These are phyloP conservation scores for Forsythia suspensa DNA, from an alignment of 257 asterid genomes.

Conservation along the genomic window DNA sequence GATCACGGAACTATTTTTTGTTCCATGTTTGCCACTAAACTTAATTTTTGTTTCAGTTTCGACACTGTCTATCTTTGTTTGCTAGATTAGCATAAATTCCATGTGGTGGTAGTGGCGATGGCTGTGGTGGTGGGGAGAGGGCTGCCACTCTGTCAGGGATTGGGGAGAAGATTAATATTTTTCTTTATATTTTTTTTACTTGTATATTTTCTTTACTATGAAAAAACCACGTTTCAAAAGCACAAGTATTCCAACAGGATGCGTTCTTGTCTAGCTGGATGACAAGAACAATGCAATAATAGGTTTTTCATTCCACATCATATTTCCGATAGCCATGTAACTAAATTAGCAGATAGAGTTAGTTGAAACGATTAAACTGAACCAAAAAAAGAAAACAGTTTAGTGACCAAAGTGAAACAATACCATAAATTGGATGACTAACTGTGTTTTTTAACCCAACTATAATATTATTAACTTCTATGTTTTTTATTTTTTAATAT, in stretches of 20 bases:
- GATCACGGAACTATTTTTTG: neutral
- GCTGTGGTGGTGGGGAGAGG: neutral
- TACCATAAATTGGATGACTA: neutral
- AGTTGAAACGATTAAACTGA: neutral
- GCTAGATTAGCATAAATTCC: neutral
- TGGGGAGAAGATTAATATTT: neutral
- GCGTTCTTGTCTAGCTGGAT: neutral
- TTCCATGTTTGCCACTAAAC: neutral
- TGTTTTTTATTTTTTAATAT: too few species aligned
- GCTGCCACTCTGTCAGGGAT: neutral
- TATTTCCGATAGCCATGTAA: neutral
- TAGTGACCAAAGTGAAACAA: neutral
- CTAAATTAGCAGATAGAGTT: neutral
- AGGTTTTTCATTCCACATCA: neutral
- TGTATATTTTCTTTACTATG: neutral
- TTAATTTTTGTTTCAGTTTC: neutral
- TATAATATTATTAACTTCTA: neutral
- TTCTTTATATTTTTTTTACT: neutral
- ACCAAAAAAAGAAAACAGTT: too few species aligned
- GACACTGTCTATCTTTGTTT: neutral
- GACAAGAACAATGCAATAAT: neutral
- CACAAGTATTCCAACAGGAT: neutral
- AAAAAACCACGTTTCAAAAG: neutral
- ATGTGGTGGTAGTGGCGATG: neutral
- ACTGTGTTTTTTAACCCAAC: too few species aligned